Percentiles rank a stretch among this genome's conserved stretches.
These are phyloP conservation scores for Spathaspora boniae DNA, from an alignment of 805 yeast genomes.

Conservation along the genomic window DNA sequence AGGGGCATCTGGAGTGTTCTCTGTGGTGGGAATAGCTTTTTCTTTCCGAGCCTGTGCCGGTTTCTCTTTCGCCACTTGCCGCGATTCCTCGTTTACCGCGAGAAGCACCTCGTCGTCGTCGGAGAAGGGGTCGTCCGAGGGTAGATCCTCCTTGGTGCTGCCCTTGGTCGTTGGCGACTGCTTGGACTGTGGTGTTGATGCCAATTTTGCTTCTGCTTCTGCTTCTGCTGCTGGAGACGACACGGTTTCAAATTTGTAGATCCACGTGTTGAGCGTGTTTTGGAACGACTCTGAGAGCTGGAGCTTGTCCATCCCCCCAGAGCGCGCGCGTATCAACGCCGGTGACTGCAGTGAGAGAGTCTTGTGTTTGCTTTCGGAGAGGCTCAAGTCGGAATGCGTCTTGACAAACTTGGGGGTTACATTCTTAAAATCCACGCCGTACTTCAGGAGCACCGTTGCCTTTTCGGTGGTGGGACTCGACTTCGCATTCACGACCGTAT, in stretches of 20 bases:
- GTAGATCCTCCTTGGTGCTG: conserved; percentile 1
- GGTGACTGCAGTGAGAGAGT: conserved; percentile 23
- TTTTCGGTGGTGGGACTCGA: conserved; percentile 19
- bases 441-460: conserved; percentile 38
- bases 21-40: neutral
- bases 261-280: conserved; percentile 24
- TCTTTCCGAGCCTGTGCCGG: neutral
- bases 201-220: neutral
- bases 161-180: conserved; percentile 3
- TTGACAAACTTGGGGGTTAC: conserved; percentile 33
- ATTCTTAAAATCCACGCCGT: conserved; percentile 35
- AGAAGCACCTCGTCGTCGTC: conserved; percentile 25
- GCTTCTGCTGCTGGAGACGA: conserved; percentile 3
- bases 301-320: conserved; percentile 21
- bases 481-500: conserved; percentile 14
- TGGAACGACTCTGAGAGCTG: conserved; percentile 7
- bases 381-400: conserved; percentile 28
- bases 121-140: conserved; percentile 25
- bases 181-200: neutral
- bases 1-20: neutral
- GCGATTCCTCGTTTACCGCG: neutral
- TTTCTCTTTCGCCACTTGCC: no score
- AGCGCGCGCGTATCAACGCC: conserved; percentile 34
- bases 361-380: conserved; percentile 15
- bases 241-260: conserved; percentile 22